Evolutionary conservation across 305 asterid species (phyloP), one percentile per base, ranked within the genome.

Genomic region (Euphrasia arctica): DNA sequence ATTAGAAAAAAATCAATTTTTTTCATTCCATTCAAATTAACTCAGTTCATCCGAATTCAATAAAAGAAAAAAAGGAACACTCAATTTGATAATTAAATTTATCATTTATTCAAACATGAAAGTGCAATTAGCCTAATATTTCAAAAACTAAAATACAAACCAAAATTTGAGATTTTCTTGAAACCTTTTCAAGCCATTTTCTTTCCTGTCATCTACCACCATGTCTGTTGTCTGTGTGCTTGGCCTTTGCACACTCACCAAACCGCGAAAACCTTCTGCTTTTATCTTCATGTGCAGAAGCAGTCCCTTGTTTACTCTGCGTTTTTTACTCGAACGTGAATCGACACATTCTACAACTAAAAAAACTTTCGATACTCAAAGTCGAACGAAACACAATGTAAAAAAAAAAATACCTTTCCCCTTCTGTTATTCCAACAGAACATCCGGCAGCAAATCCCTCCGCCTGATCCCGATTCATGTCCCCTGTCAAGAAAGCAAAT

Each of bases 351-450:
- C 22, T 18, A 18, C 22, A 18, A 18, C 22, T 18, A 18, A 18
- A 18, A 18, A 25, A 9, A 9, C 18, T 22, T 43, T n/a, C 13
- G n/a, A 48, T 47, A 29, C 32, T 27, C 42, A 29, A 62, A 62
- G 27, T 45, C 7, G 14, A 45, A 28, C n/a, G 2, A 7, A 13
- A 48, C 1, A 12, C 13, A 62, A 27, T 0, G 12, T 29, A 29
- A 36, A 6, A 36, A 36, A 36, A 1, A 6, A 5, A 32, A 47
- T 67, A 78, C 98, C 86, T 77, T 84, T 65, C 68, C 77, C 78
- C 85, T 78, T 58, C 76, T 72, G 76, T 72, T 77, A 63, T 75
- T 87, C 98, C 98, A 92, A 73, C 98, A 92, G 75, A 92, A 82
- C 70, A 90, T 60, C 28, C 80, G 81, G 32, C 91, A 74, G 84